Conservation (phyloP, 441 rosid species). For the Rhodomyrtus psidioides region DNA sequence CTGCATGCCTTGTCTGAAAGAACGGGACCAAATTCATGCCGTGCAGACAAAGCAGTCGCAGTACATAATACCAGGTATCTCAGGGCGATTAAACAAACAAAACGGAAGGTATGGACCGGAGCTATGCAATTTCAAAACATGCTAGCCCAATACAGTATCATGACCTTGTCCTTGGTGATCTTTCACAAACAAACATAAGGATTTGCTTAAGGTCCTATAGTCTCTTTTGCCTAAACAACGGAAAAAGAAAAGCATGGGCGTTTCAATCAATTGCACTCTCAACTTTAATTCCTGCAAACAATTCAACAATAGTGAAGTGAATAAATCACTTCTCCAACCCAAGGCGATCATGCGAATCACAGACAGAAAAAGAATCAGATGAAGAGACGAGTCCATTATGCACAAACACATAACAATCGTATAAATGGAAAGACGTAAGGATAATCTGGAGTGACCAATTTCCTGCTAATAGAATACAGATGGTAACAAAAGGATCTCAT, state of each 20-base stretch:
- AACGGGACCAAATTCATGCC: neutral
- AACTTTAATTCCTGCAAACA: neutral
- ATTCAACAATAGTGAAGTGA: neutral
- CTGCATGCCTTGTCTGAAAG: neutral
- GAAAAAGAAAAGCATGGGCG: neutral
- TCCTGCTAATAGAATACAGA: neutral
- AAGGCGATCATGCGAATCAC: neutral
- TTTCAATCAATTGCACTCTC: neutral
- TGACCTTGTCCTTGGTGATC: neutral
- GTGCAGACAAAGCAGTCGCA: neutral
- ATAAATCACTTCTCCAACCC: neutral
- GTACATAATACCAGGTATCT: neutral
- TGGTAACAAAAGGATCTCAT: neutral
- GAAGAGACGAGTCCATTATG: neutral
- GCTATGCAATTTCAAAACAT: neutral
- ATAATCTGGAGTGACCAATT: neutral
- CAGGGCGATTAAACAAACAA: neutral
- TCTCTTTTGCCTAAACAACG: neutral
- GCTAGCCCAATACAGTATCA: neutral
- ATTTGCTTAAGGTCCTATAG: neutral
- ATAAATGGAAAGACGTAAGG: neutral
- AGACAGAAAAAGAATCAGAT: neutral
- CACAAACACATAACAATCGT: neutral
- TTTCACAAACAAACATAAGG: neutral
- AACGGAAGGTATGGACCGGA: neutral